Conservation (phyloP, 2,329 filamentous ascomycete species). For the Aspergillus quadricinctus region DNA sequence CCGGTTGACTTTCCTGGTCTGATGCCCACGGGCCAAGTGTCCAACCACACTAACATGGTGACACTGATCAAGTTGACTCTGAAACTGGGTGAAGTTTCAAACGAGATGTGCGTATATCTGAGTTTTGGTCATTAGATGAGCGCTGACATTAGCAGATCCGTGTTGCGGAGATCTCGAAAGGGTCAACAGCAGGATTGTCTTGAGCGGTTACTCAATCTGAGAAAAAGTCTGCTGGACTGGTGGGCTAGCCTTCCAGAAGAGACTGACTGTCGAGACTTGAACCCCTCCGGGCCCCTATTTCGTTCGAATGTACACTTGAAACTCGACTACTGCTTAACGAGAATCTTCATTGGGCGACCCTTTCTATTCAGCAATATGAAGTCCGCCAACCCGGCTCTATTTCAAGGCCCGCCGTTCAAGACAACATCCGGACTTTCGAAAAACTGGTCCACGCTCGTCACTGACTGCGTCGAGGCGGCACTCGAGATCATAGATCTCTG, state of each 20-base stretch:
- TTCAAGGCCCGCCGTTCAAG: constrained; percentile 21
- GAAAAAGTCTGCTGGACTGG: constrained; percentile 40
- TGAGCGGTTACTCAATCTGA: constrained; percentile 35
- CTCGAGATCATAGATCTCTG: constrained; percentile 50
- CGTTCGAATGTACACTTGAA: constrained; percentile 50
- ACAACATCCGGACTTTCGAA: constrained; percentile 30
- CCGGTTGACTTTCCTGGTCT: constrained; percentile 47
- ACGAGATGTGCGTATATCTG: constrained; percentile 34
- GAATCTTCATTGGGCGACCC: constrained; percentile 52
- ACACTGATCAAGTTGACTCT: constrained; percentile 44
- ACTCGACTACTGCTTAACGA: constrained; percentile 50
- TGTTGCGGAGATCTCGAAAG: constrained; percentile 36
- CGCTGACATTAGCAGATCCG: constrained; percentile 26
- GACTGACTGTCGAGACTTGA: constrained; percentile 39
- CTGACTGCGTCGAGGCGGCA: constrained; percentile 52
- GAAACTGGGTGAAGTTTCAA: constrained; percentile 36
- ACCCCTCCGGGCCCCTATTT: constrained; percentile 39
- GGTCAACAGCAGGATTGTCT: constrained; percentile 39
- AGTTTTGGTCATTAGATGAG: background rate
- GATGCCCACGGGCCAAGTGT: constrained; percentile 37
- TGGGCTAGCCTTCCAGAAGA: constrained; percentile 39
- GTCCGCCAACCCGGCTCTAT: constrained; percentile 20
- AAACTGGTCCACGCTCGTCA: constrained; percentile 41
- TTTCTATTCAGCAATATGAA: constrained; percentile 47
- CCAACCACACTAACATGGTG: constrained; percentile 47